Evolutionary conservation across 225 moss, liverwort and hornwort species (phyloP).

Genomic region (Bryum argenteum): DNA sequence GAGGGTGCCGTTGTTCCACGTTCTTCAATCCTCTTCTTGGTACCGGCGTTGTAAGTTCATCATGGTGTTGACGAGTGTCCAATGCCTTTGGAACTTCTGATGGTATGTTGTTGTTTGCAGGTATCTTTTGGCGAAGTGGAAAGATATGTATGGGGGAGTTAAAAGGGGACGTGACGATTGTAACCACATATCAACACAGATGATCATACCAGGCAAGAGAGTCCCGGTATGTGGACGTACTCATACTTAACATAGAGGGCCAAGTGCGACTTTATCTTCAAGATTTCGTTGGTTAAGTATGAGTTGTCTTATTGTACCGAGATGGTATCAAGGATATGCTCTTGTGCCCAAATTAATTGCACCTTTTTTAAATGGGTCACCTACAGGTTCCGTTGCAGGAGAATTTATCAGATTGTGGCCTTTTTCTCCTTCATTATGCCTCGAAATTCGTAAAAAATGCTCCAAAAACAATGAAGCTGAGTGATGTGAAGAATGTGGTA

Average conservation of each 20-base stretch:
- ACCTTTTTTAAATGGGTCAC: conserved; percentile 28
- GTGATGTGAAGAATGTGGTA: conserved; percentile 58
- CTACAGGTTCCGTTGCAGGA: conserved; percentile 85
- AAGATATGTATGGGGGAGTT: conserved; percentile 48
- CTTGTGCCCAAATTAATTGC: conserved; percentile 8
- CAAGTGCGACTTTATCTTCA: background rate
- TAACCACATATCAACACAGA: conserved; percentile 13
- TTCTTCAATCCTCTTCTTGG: conserved; percentile 67
- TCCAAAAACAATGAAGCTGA: conserved; percentile 54
- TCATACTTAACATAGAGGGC: background rate
- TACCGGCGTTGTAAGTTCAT: too few relatives aligned
- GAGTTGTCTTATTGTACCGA: too few relatives aligned
- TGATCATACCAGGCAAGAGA: conserved; percentile 50
- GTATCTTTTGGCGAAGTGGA: conserved; percentile 76
- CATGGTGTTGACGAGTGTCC: too few relatives aligned
- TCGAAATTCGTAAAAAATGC: conserved; percentile 65
- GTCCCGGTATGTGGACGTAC: conserved; percentile 51
- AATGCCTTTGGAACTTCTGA: conserved; percentile 2
- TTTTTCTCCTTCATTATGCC: conserved; percentile 82
- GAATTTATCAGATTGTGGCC: conserved; percentile 95
- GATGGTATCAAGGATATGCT: background rate
- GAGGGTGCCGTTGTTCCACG: conserved; percentile 74
- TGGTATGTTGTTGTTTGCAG: conserved; percentile 43
- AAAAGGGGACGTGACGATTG: conserved; percentile 28
- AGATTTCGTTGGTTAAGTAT: too few relatives aligned